Evolutionary conservation across 1,284 basidiomycete species (phyloP).

Genomic region (Mycosarcoma maydis): DNA sequence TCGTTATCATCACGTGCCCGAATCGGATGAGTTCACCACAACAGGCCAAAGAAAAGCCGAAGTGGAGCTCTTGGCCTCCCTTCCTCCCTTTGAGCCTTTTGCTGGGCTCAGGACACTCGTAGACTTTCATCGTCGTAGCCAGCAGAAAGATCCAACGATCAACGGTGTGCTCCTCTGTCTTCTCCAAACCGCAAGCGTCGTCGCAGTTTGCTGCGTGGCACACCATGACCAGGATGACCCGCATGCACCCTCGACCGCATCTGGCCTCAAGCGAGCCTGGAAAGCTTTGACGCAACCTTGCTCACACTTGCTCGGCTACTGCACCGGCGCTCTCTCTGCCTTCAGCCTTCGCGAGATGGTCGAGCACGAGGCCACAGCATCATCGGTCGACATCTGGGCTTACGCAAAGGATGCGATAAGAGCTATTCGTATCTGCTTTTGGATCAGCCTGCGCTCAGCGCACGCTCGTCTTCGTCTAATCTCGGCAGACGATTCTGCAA

Average conservation of each 20-base stretch:
- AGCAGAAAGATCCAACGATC: conserved; percentile 28
- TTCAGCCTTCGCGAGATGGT: conserved; percentile 13
- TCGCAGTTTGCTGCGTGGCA: conserved; percentile 19
- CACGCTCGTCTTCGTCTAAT: conserved; percentile 17
- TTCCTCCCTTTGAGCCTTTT: conserved; percentile 33
- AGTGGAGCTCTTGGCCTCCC: conserved; percentile 26
- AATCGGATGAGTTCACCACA: not conserved
- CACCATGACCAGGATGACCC: not conserved
- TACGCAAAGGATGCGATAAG: conserved; percentile 20
- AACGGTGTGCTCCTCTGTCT: conserved; percentile 42
- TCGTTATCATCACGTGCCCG: not conserved
- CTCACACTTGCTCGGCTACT: conserved; percentile 38
- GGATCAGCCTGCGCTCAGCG: conserved; percentile 39
- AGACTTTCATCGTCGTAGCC: conserved; percentile 23
- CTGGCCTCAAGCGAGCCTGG: conserved; percentile 13
- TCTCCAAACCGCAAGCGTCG: conserved; percentile 31
- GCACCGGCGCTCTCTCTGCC: conserved; percentile 35
- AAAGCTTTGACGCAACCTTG: conserved; percentile 10
- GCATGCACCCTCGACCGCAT: not conserved
- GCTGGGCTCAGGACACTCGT: conserved; percentile 20
- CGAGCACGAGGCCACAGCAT: not conserved
- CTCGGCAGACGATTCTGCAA: not conserved
- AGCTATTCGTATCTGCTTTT: conserved; percentile 33
- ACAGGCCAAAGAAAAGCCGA: conserved; percentile 3
- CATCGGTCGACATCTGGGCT: conserved; percentile 19